Conservation (phyloP, 768 basidiomycete genomes). For the Lactarius trivialis region DNA sequence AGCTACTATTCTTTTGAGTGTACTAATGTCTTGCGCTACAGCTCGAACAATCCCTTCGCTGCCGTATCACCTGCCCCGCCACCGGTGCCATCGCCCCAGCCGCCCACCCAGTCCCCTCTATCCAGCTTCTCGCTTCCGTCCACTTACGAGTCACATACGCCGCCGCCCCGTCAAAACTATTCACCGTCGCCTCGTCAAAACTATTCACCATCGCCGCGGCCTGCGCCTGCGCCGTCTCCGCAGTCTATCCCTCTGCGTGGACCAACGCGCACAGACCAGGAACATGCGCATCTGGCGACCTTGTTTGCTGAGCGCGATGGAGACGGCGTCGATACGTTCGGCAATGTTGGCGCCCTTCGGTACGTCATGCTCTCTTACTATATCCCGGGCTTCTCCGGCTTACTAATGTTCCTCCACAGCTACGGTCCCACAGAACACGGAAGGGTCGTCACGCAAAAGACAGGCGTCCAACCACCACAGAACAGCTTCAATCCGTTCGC, state of each 20-base stretch:
- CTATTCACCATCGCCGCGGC: slow-evolving; percentile 35
- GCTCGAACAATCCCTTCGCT: slow-evolving; percentile 96
- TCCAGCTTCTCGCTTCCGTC: slow-evolving; percentile 59
- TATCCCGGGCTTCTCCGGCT: neutral
- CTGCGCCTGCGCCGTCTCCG: slow-evolving; percentile 21
- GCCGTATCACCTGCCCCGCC: slow-evolving; percentile 28
- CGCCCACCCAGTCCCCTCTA: slow-evolving; percentile 33
- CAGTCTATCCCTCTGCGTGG: slow-evolving; percentile 20
- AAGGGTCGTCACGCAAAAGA: slow-evolving; percentile 27
- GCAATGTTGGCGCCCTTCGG: slow-evolving; percentile 77
- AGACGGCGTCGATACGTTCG: slow-evolving; percentile 93
- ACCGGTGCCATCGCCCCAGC: slow-evolving; percentile 30
- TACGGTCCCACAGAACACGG: slow-evolving; percentile 36
- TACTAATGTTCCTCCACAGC: slow-evolving; percentile 29
- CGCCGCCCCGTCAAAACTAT: slow-evolving; percentile 35
- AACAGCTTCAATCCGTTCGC: slow-evolving; percentile 60
- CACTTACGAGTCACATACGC: slow-evolving; percentile 47
- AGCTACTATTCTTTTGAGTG: neutral
- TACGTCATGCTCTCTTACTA: slow-evolving; percentile 31
- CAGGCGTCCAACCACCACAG: slow-evolving; percentile 31
- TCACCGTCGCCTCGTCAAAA: slow-evolving; percentile 33
- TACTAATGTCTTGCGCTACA: slow-evolving; percentile 27
- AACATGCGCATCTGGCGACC: slow-evolving; percentile 65
- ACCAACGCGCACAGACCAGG: slow-evolving; percentile 53
- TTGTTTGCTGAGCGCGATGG: slow-evolving; percentile 80